Evolutionary conservation across 768 basidiomycete species (phyloP).

Genomic region (Phylloporus sp.): DNA sequence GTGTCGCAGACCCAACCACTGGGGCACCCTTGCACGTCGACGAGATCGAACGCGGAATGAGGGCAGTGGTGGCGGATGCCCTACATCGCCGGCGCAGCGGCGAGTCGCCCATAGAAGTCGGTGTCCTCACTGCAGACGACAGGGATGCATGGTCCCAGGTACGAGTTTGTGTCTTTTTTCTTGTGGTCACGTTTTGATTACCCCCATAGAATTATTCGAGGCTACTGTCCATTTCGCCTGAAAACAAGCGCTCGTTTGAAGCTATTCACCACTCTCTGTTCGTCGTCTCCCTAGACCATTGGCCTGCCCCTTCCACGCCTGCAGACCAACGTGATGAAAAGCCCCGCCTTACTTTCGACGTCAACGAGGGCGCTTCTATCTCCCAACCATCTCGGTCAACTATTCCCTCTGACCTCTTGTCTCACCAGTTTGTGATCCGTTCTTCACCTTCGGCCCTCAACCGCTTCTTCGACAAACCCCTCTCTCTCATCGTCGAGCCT

Average conservation of each 20-base stretch:
- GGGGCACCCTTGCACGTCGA: constrained; percentile 31
- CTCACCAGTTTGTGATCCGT: constrained; percentile 72
- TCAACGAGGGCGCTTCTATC: constrained; percentile 7
- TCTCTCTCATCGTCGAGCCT: constrained; percentile 78
- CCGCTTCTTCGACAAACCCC: constrained; percentile 87
- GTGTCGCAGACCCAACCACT: constrained; percentile 42
- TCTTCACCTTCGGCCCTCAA: constrained; percentile 65
- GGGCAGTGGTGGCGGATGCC: constrained; percentile 53
- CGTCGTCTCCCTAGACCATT: constrained; percentile 75
- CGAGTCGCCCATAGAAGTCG: constrained; percentile 57
- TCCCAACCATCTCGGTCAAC: constrained; percentile 11
- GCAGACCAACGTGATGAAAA: constrained; percentile 14
- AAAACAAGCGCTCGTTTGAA: constrained; percentile 56
- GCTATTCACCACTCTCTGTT: constrained; percentile 72
- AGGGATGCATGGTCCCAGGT: constrained; percentile 81
- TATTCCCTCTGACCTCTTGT: constrained; percentile 41
- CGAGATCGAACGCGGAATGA: constrained; percentile 44
- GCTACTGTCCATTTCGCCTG: constrained; percentile 60
- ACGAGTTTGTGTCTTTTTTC: constrained; percentile 15
- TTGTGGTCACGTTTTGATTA: neutral
- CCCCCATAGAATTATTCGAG: constrained; percentile 54
- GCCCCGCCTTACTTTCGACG: constrained; percentile 34
- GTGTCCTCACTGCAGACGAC: constrained; percentile 72
- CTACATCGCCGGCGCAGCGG: constrained; percentile 43
- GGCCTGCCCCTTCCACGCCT: constrained; percentile 38